Evolutionary conservation across 1,139 yeast species (phyloP), one percentile per base, ranked within the genome.

Genomic region (Saccharomyces hybrid): DNA sequence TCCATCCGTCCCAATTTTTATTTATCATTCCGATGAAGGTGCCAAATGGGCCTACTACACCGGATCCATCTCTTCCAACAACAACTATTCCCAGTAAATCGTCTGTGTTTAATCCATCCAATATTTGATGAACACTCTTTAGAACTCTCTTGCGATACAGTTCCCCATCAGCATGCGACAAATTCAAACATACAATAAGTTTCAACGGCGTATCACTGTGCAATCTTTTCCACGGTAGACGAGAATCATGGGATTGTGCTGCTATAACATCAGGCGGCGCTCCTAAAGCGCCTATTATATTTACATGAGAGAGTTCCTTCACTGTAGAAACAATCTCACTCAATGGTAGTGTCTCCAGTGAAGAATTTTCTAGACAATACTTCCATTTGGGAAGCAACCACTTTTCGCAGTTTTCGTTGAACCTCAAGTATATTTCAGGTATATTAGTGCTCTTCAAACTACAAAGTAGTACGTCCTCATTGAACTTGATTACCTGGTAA

Each of bases 1-100:
- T 70, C 86, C 88, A 82, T 0, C 84, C 86, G 28, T 73, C 72
- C 88, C 88, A 83, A 1, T 63, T 58, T n/a, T 75, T 70, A 16
- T 73, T 69, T 2, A 76, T 74, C 62, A 82, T 78, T 0, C 88
- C 87, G 54, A 81, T 73, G 62, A 79, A 83, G 9, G 81, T 75
- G 0, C 84, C 84, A 44, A 70, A 65, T 28, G 70, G 64, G 5
- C 74, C 69, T 19, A 57, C 46, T 9, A 54, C 48, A n/a, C 66
- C 66, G 48, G 57, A 75, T 1, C 79, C 76, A 60, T 79, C 76
- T 53, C 75, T 71, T 0, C 86, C 86, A 19, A 80, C 67, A 46
- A 82, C 72, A 0, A 84, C 78, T 27, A 84, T 59, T 0, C 86
- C 87, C 9, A 84, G 63, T 50, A 72, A 74, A 64, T 83, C 88